These are phyloP conservation scores for Globisporangium takayamanum DNA, from an alignment of 352 stramenopile genomes.

Conservation along the genomic window DNA sequence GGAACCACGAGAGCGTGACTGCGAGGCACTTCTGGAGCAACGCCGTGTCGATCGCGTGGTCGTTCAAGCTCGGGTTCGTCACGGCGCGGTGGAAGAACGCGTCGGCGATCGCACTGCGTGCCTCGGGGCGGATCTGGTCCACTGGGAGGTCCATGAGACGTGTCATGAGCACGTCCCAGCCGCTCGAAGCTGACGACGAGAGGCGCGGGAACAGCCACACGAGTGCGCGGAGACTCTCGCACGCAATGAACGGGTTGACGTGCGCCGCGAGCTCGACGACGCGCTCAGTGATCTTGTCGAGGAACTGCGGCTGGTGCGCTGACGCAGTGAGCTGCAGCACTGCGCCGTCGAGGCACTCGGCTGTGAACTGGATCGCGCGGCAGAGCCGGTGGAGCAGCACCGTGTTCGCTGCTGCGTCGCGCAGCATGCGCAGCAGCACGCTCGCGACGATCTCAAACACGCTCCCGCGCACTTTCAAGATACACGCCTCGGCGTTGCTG, in stretches of 20 bases:
- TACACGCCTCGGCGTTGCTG: conserved; percentile 27
- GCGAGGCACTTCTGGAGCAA: conserved; percentile 43
- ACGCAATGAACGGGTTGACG: conserved; percentile 45
- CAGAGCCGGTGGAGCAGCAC: conserved; percentile 45
- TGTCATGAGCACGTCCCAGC: conserved; percentile 38
- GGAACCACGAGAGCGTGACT: conserved; percentile 57
- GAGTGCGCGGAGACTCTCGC: conserved; percentile 53
- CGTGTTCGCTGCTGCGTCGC: conserved; percentile 19
- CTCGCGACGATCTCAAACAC: conserved; percentile 54
- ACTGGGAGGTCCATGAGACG: conserved; percentile 41
- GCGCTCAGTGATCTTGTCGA: conserved; percentile 42
- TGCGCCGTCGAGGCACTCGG: conserved; percentile 37
- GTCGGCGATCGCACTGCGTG: conserved; percentile 48
- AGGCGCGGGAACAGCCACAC: conserved; percentile 65
- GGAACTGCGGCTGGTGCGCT: conserved; percentile 42
- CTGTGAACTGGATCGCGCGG: conserved; percentile 43
- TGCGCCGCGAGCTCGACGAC: conserved; percentile 35
- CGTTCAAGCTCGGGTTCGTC: conserved; percentile 29
- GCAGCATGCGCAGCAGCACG: conserved; percentile 28
- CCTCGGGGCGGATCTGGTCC: conserved; percentile 38
- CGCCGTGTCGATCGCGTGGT: conserved; percentile 31
- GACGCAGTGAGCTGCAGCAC: conserved; percentile 34
- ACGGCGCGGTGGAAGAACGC: conserved; percentile 58
- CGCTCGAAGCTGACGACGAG: conserved; percentile 9
- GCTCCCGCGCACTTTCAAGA: conserved; percentile 38